A percentile compares a stretch with the other conserved stretches of the same genome.
Evolutionary conservation across 257 asterid genomes (phyloP).

Genomic region (Cordia subcordata): DNA sequence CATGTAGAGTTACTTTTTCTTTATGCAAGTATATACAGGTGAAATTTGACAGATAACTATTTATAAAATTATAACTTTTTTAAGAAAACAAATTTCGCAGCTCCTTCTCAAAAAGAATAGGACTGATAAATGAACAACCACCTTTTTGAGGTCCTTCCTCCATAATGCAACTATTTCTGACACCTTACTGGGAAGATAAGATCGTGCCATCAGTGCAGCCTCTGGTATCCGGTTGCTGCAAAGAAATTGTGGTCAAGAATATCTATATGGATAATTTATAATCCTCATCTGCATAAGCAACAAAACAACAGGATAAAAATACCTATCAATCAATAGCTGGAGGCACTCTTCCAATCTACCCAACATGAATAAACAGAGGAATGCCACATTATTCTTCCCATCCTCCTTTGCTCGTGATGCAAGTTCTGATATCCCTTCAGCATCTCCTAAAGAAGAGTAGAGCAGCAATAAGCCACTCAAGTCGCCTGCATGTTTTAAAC

Average conservation of each 20-base stretch:
- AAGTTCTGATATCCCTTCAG: constrained; percentile 71
- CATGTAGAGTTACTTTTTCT: no score
- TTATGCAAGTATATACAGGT: no score
- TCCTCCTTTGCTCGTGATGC: constrained; percentile 74
- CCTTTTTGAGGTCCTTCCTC: constrained; percentile 96
- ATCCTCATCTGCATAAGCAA: not conserved
- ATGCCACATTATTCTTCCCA: constrained; percentile 94
- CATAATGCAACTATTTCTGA: constrained; percentile 89
- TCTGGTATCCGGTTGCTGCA: constrained; percentile 99
- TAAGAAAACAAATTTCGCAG: not conserved
- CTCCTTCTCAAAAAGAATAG: not conserved
- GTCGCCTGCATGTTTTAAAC: constrained; percentile 90
- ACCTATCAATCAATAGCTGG: constrained; percentile 95
- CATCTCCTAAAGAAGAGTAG: constrained; percentile 84
- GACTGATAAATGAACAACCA: constrained; percentile 12
- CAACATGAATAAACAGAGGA: constrained; percentile 87
- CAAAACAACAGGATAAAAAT: constrained; percentile 2
- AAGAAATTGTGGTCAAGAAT: constrained; percentile 18
- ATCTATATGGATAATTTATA: not conserved
- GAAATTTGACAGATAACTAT: no score
- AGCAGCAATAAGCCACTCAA: constrained; percentile 88
- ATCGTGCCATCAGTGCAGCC: constrained; percentile 99
- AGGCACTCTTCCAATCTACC: constrained; percentile 94
- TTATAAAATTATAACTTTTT: no score
- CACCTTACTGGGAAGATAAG: constrained; percentile 98